Percentiles rank a stretch among this genome's conserved stretches.
These are phyloP conservation scores for Silybum marianum DNA, from an alignment of 129 eudicot genomes.

Conservation along the genomic window DNA sequence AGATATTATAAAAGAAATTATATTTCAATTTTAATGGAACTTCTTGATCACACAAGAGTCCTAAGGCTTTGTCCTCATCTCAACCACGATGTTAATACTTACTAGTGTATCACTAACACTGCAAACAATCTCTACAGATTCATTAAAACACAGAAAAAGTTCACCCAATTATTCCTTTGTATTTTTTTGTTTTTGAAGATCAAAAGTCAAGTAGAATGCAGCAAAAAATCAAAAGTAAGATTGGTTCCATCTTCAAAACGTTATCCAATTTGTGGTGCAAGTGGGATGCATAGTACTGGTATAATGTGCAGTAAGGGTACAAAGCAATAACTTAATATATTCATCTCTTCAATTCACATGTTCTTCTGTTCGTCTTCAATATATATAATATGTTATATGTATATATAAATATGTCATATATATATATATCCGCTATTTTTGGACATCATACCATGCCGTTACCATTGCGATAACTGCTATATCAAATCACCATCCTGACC, in stretches of 20 bases:
- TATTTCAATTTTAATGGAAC: neutral
- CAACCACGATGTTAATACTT: neutral
- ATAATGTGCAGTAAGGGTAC: neutral
- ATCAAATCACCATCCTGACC: neutral
- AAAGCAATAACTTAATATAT: neutral
- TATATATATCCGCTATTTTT: neutral
- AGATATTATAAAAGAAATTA: neutral
- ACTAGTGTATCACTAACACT: neutral
- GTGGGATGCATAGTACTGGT: neutral
- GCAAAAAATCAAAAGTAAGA: neutral
- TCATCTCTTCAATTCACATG: too few species aligned
- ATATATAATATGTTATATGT: neutral
- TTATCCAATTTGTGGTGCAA: neutral
- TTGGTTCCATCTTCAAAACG: constrained; percentile 8
- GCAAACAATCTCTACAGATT: neutral
- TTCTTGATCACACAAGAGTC: neutral
- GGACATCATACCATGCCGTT: neutral
- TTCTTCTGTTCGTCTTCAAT: neutral
- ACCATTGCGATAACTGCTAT: neutral
- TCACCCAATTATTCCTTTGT: constrained; percentile 2
- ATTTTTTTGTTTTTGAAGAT: neutral
- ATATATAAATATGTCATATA: neutral
- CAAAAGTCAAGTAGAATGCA: neutral
- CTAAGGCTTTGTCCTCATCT: neutral
- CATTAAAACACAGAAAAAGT: neutral